Conservation (phyloP, 352 stramenopile species). For the Ophiocytium majus region DNA sequence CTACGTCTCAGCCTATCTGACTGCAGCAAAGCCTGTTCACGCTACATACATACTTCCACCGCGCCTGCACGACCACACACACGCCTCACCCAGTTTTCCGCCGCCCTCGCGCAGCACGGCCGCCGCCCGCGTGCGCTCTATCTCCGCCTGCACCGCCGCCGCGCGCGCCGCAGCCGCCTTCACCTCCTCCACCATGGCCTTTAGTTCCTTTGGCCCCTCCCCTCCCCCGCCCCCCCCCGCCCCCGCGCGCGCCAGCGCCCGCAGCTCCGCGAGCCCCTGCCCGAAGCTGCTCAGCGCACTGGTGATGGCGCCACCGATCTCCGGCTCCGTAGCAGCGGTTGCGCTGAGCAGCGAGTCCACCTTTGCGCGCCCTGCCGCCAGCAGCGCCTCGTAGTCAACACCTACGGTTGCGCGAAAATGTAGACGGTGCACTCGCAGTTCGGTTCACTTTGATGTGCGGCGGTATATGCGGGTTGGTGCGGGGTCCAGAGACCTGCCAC, state of each 20-base stretch:
- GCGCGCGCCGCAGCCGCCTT: constrained; percentile 10
- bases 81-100: background rate
- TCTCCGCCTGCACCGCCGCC: background rate
- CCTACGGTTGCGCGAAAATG: too few species aligned
- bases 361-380: background rate
- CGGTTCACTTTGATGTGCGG: too few species aligned
- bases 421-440: too few species aligned
- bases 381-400: background rate
- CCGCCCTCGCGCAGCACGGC: background rate
- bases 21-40: too few species aligned
- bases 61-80: too few species aligned
- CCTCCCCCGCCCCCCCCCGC: background rate
- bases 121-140: background rate
- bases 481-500: too few species aligned
- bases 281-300: background rate
- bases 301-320: background rate
- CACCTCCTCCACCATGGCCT: background rate
- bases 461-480: too few species aligned
- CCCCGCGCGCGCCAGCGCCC: background rate
- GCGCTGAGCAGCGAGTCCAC: background rate
- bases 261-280: background rate
- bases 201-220: background rate
- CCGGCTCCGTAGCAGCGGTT: background rate
- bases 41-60: too few species aligned
- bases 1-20: too few species aligned